Conservation (phyloP, 345 rosid species). For the Gossypioides kirkii region DNA sequence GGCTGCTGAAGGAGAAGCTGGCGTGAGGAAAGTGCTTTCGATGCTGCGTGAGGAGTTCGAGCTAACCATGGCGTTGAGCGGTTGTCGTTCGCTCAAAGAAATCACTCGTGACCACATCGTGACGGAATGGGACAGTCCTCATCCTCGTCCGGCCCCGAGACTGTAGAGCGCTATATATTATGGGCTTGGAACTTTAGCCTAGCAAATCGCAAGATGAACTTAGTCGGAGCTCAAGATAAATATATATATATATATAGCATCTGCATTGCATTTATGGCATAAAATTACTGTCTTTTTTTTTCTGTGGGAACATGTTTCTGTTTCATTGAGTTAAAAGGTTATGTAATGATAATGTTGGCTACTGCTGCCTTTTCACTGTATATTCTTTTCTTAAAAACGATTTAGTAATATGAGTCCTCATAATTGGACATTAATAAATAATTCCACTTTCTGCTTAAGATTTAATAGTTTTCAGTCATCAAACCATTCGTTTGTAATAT, state of each 20-base stretch:
- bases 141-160: constrained; percentile 29
- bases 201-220: background rate
- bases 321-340: constrained; percentile 14
- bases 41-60: constrained; percentile 88
- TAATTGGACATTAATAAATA: no score
- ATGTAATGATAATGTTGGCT: constrained; percentile 26
- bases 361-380: constrained; percentile 30
- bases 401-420: background rate
- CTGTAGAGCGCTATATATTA: constrained; percentile 23
- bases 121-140: constrained; percentile 68
- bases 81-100: constrained; percentile 80
- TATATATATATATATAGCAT: background rate
- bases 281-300: constrained; percentile 6
- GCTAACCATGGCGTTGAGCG: constrained; percentile 86
- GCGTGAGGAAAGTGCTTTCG: constrained; percentile 65
- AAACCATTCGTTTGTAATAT: no score
- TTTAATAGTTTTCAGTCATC: no score
- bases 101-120: constrained; percentile 70
- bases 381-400: background rate
- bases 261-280: background rate
- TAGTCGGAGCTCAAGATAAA: background rate
- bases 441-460: no score
- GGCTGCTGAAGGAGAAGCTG: constrained; percentile 85
- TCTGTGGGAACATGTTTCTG: constrained; percentile 12
- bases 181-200: background rate